A percentile compares a stretch with the other conserved stretches of the same genome.
phyloP scores from a whole-genome alignment of 2,329 filamentous ascomycete genomes.

The Fusarium robinianum region DNA sequence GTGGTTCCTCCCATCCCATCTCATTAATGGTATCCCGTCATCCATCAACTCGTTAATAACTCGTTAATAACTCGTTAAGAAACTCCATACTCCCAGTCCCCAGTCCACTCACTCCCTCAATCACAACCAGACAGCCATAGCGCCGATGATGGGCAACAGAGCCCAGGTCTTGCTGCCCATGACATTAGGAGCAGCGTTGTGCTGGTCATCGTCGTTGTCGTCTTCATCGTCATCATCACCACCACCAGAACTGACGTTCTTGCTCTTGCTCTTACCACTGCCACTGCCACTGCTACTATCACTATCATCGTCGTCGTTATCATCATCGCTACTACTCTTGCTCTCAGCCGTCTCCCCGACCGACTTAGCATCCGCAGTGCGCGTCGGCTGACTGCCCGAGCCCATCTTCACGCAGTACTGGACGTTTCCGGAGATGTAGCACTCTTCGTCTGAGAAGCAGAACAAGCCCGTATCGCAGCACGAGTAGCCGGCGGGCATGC shows the following conservation, averaged over 20 bases:
- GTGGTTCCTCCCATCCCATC: too few species aligned
- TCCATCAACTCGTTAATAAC: background rate
- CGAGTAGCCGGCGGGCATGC: conserved; percentile 24
- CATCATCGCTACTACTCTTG: background rate
- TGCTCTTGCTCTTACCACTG: background rate
- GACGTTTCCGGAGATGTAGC: conserved; percentile 7
- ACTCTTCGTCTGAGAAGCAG: conserved; percentile 19
- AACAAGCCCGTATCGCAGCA: conserved; percentile 28
- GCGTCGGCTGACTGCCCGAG: conserved; percentile 2
- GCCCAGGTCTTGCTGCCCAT: conserved; percentile 2
- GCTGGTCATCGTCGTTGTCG: conserved; percentile 3
- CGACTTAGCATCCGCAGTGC: conserved; percentile 5
- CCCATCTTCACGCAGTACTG: conserved; percentile 13
- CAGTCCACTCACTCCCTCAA: background rate
- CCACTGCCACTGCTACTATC: background rate
- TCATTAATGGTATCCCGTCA: too few species aligned
- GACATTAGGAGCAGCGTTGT: conserved; percentile 1
- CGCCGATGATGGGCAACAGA: conserved; percentile 11
- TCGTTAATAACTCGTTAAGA: background rate
- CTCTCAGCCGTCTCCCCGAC: conserved; percentile 9
- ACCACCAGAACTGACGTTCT: too few species aligned
- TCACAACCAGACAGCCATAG: conserved; percentile 13
- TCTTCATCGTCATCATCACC: too few species aligned
- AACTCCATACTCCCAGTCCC: background rate
- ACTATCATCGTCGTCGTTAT: background rate